Evolutionary conservation across 805 yeast genomes (phyloP), one percentile per base, ranked within the genome.

Genomic region (Wickerhamiella cacticola): DNA sequence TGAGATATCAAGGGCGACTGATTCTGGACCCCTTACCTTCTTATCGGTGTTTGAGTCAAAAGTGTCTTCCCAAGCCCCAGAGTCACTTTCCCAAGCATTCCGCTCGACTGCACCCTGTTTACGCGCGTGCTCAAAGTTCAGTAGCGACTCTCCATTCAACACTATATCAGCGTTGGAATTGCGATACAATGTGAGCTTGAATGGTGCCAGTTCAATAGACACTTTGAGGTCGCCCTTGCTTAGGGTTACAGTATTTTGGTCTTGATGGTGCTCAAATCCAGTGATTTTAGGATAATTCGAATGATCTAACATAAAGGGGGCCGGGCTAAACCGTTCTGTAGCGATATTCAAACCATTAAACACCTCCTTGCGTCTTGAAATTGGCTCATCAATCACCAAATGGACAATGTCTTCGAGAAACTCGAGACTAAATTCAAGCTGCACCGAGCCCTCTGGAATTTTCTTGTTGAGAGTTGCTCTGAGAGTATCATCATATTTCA

Each of bases 81-180:
- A 79, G 39, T 73, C 71, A 1, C 77, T 67, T 64, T 88, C 95
- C 51, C 74, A 77, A 2, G 70, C 56, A 6, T 78, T 53, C 16
- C 34, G 33, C 4, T 62, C 61, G 25, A 69, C 67, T n/a, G 65
- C 63, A 6, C 68, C 72, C 51, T 62, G 57, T 0, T 70, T 61
- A 59, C 96, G 71, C 61, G 70, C 74, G 57, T 89, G 96, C 62
- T 92, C 99, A n/a, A 81, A 50, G 58, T 89, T 89, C 50, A 92
- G 64, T 41, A 85, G 73, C 28, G 75, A 67, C 36, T 79, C 69
- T 45, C 80, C 87, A 61, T 92, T 92, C 16, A 88, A 58, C 1
- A 74, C 65, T 10, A 86, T 55, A 51, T 76, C 76, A 0, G 64
- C 61, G 16, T 65, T 62, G 4, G 69, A 74, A 1, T 75, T 62